Evolutionary conservation across 163 green algal species (phyloP).

Genomic region (Chlamydomonas reinhardtii): DNA sequence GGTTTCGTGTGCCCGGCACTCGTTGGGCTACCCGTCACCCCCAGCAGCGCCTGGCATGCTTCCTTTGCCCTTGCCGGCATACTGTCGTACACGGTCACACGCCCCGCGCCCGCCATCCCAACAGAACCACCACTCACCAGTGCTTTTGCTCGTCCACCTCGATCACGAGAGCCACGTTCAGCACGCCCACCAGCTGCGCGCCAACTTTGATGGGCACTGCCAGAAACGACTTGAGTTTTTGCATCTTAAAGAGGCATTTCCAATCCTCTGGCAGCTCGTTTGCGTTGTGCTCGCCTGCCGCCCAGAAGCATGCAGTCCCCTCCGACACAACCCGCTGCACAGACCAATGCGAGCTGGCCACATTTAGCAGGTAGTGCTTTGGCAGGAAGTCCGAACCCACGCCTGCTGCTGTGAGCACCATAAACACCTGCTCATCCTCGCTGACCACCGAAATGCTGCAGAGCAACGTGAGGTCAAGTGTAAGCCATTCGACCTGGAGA

Average conservation of each 20-base stretch:
- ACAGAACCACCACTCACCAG: slow-evolving; percentile 26
- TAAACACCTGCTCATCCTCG: slow-evolving; percentile 53
- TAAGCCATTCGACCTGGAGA: too few species aligned
- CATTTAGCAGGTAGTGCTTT: slow-evolving; percentile 47
- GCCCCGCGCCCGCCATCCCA: too few species aligned
- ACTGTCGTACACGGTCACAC: too few species aligned
- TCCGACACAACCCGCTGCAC: slow-evolving; percentile 45
- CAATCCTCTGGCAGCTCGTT: slow-evolving; percentile 57
- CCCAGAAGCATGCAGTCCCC: slow-evolving; percentile 54
- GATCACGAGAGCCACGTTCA: slow-evolving; percentile 51
- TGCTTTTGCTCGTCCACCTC: slow-evolving; percentile 56
- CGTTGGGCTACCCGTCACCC: too few species aligned
- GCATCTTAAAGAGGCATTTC: slow-evolving; percentile 54
- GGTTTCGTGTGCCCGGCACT: too few species aligned
- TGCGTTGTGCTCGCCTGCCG: slow-evolving; percentile 44
- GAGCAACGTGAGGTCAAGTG: not conserved
- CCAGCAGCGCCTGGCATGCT: too few species aligned
- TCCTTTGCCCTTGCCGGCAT: too few species aligned
- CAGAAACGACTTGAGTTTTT: slow-evolving; percentile 52
- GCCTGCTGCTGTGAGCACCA: slow-evolving; percentile 46
- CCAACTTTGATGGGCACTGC: slow-evolving; percentile 55
- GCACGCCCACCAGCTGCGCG: slow-evolving; percentile 48
- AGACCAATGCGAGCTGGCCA: slow-evolving; percentile 35
- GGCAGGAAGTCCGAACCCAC: slow-evolving; percentile 50
- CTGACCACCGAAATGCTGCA: slow-evolving; percentile 50